Base-by-base conservation (phyloP, 192 early-diverging fungal species). In the Coemansia aciculifera region DNA sequence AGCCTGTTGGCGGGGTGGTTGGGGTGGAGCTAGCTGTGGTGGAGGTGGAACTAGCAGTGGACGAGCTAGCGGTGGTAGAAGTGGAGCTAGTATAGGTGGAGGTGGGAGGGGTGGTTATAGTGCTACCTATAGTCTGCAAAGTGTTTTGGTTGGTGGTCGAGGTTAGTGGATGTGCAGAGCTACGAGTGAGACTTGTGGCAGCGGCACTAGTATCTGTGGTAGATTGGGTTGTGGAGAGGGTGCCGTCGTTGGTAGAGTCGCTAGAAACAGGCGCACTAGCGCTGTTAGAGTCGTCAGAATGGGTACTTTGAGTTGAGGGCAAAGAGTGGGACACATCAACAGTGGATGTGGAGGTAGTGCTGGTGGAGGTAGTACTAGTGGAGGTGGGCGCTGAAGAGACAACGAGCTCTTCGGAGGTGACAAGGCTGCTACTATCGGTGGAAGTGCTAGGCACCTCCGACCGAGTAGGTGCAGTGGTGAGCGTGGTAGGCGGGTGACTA, bases 111-210 rank as follows among this genome's bases (percentile, higher is more conserved):
- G 59, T 60, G 32, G 19, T 34, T 19, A 60, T 19, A 60, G 59
- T 11, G 37, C 34, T 60, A 36, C 59, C 59, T 60, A 39, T 39
- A 21, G 54, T 57, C 59, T 39, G 34, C 3, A 39, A 39, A 39
- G 54, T 57, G 54, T 5, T 57, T 32, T 57, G 54, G 54, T 17
- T 57, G 29, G n/a, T 32, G 54, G 54, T n/a, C 17, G 29, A 57
- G 54, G 54, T 57, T 57, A 57, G 54, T 57, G 54, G 15, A 7
- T 15, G 27, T 15, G 54, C 31, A 57, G 54, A 57, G 54, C 51
- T 54, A 29, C 12, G 51, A 29, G 51, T 15, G 51, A 27, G 51
- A 19, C 13, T 57, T 32, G 54, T 57, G 29, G 54, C 17, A 2
- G 15, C 29, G 32, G 6, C 54, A 15, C 54, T 57, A n/a, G 15